Percentiles rank a stretch among this genome's conserved stretches.
Conservation (phyloP, 2,329 filamentous ascomycete genomes). For the Fusarium bulbicola region DNA sequence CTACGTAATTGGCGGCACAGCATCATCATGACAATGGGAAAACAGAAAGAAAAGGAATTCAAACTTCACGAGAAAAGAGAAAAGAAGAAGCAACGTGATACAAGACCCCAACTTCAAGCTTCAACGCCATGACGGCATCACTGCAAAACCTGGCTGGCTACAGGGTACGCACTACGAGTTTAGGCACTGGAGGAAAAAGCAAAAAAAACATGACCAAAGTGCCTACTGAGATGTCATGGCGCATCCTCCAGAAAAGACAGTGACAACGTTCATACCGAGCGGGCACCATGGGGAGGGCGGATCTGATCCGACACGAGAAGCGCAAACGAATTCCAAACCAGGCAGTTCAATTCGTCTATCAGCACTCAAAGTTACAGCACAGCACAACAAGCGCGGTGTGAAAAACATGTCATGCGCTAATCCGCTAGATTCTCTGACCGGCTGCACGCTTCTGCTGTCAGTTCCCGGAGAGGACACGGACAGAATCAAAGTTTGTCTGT, state of each 20-base stretch:
- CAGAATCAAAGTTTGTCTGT: neutral
- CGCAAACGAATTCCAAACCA: conserved; percentile 17
- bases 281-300: conserved; percentile 25
- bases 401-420: conserved; percentile 27
- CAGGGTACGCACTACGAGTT: conserved; percentile 20
- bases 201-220: conserved; percentile 9
- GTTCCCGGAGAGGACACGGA: conserved; percentile 15
- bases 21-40: conserved; percentile 18
- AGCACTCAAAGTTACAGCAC: neutral
- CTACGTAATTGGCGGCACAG: conserved; percentile 35
- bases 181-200: conserved; percentile 4
- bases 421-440: conserved; percentile 33
- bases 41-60: conserved; percentile 17
- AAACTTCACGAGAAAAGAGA: neutral
- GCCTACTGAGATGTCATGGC: conserved; percentile 28
- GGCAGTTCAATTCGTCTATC: conserved; percentile 26
- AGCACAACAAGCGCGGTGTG: conserved; percentile 7
- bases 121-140: conserved; percentile 30
- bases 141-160: conserved; percentile 19
- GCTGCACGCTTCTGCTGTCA: conserved; percentile 35
- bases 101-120: neutral
- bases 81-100: conserved; percentile 28
- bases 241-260: neutral
- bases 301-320: conserved; percentile 21
- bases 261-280: neutral